phyloP scores from a whole-genome alignment of 2,329 filamentous ascomycete genomes.

The Aureobasidium namibiae region DNA sequence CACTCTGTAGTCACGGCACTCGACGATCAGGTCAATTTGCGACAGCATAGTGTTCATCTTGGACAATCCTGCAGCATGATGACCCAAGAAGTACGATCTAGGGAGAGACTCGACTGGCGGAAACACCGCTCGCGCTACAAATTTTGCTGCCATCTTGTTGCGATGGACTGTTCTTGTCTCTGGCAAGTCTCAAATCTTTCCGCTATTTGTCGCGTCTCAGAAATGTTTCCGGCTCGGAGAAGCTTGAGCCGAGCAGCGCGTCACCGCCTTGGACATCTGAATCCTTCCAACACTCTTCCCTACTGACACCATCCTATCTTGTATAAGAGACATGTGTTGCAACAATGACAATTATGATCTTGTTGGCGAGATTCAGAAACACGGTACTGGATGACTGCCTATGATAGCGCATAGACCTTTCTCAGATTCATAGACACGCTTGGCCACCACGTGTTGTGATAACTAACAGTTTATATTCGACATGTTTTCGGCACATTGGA shows the following conservation, averaged over 20 bases:
- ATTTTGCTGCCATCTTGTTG: constrained; percentile 36
- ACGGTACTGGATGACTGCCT: neutral
- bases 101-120: constrained; percentile 66
- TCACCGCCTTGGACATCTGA: neutral
- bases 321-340: neutral
- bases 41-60: constrained; percentile 77
- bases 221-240: neutral
- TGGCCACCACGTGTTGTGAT: neutral
- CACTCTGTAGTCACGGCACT: constrained; percentile 89
- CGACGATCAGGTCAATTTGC: constrained; percentile 78
- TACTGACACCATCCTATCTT: neutral
- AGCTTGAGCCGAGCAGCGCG: constrained; percentile 1
- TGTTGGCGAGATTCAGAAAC: neutral
- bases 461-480: neutral
- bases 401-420: neutral
- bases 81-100: constrained; percentile 88
- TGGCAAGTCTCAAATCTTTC: neutral
- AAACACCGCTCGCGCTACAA: constrained; percentile 68
- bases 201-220: neutral
- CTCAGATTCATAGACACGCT: neutral
- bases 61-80: constrained; percentile 72
- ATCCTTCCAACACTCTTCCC: no score
- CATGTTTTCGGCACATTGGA: constrained; percentile 3
- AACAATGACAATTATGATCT: neutral
- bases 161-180: neutral